Conservation (phyloP, 495 filamentous ascomycete genomes). For the Geopyxis carbonaria region DNA sequence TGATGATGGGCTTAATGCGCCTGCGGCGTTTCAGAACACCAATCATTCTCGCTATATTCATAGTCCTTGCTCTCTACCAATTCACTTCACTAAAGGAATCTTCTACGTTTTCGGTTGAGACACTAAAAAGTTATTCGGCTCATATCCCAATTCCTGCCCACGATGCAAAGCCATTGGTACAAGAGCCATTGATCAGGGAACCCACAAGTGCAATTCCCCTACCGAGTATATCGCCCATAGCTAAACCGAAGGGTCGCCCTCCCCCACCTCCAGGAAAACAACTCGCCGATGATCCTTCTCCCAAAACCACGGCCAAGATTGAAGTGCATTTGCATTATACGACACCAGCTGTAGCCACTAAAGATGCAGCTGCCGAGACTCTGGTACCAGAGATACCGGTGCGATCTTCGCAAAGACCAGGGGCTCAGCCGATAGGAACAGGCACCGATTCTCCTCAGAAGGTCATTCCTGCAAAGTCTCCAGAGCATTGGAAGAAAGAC, state of each 20-base stretch:
- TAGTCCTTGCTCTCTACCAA: slow-evolving; percentile 2
- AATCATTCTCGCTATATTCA: slow-evolving; percentile 2
- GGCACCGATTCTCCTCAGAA: slow-evolving; percentile 3
- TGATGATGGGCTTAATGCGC: slow-evolving; percentile 1
- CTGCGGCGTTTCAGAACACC: neutral
- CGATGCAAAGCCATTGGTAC: neutral
- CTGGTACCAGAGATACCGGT: neutral
- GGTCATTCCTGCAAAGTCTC: neutral
- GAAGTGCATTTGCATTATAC: too few species aligned
- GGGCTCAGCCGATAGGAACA: neutral
- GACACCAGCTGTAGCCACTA: too few species aligned
- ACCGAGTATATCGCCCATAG: neutral
- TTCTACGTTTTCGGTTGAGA: neutral
- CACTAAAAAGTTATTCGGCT: neutral
- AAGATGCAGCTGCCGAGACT: neutral
- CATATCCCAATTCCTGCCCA: neutral
- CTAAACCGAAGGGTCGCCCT: neutral
- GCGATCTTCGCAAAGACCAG: neutral
- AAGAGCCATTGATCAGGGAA: neutral
- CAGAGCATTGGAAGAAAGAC: slow-evolving; percentile 48
- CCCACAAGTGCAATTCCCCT: neutral
- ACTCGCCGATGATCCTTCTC: neutral
- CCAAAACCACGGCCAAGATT: neutral
- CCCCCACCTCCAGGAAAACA: neutral
- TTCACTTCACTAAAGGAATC: neutral